A percentile compares a stretch with the other conserved stretches of the same genome.
phyloP scores from a whole-genome alignment of 805 yeast species.

The Cyberlindnera petersonii region DNA sequence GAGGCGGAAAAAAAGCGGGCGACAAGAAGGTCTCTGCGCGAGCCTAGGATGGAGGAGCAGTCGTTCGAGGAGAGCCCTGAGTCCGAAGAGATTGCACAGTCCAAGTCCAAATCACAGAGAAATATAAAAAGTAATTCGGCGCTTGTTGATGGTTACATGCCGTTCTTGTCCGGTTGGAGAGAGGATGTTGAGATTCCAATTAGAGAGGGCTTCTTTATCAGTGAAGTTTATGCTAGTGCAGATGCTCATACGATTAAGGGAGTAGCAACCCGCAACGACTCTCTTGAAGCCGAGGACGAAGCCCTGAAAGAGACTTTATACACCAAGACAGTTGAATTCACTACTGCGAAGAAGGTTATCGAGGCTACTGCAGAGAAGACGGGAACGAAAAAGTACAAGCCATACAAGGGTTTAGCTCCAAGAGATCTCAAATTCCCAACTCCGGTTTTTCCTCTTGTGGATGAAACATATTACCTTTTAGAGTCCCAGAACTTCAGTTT shows the following conservation, averaged over 20 bases:
- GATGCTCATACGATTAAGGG: too few relatives aligned
- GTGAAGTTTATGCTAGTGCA: conserved; percentile 31
- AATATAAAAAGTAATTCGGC: conserved; percentile 3
- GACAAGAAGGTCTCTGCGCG: not conserved
- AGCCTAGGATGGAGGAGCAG: conserved; percentile 2
- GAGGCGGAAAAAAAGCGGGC: conserved; percentile 1
- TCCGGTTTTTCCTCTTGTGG: conserved; percentile 41
- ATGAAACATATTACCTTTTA: conserved; percentile 47
- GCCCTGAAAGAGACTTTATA: too few relatives aligned
- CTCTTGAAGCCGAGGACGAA: too few relatives aligned
- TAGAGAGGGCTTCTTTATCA: conserved; percentile 29
- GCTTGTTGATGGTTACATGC: conserved; percentile 25
- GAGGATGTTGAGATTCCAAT: conserved; percentile 25
- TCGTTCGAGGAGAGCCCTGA: conserved; percentile 3
- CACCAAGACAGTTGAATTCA: conserved; percentile 9
- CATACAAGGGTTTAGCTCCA: conserved; percentile 28
- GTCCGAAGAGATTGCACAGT: conserved; percentile 1
- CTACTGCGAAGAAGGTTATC: conserved; percentile 18
- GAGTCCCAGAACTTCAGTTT: conserved; percentile 52
- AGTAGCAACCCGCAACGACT: too few relatives aligned
- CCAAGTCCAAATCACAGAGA: conserved; percentile 7
- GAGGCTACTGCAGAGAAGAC: conserved; percentile 10
- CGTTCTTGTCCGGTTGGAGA: conserved; percentile 20
- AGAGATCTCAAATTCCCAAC: conserved; percentile 24
- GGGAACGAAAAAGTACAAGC: conserved; percentile 24